phyloP scores from a whole-genome alignment of 2,329 filamentous ascomycete genomes.

The Bipolaris sorokiniana region DNA sequence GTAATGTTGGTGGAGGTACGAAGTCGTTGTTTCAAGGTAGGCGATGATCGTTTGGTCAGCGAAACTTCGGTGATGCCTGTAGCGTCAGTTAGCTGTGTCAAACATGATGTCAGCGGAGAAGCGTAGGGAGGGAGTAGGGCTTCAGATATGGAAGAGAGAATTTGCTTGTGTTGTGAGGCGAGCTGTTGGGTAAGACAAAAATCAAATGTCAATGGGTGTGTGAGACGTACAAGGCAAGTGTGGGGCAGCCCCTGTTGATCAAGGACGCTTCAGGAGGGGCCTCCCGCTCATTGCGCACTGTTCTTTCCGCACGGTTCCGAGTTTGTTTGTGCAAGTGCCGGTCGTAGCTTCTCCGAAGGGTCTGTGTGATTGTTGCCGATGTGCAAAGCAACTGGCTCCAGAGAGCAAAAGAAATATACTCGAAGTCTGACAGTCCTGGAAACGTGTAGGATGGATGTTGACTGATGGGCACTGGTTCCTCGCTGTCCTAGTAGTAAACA shows the following conservation, averaged over 20 bases:
- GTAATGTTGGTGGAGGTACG: slow-evolving; percentile 5
- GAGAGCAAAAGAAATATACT: no score
- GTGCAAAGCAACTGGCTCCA: no score
- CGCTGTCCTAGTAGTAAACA: no score
- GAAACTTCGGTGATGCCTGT: neutral
- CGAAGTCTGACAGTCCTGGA: no score
- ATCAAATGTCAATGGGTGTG: neutral
- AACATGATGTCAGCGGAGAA: neutral
- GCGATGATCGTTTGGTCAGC: slow-evolving; percentile 5
- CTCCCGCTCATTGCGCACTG: no score
- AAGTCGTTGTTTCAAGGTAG: neutral
- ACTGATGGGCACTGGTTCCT: no score
- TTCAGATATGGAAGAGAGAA: neutral
- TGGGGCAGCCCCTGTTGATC: slow-evolving; percentile 7
- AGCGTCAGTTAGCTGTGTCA: neutral
- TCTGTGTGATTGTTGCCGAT: no score
- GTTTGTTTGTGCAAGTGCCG: no score
- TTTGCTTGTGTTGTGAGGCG: neutral
- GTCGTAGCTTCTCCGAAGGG: no score
- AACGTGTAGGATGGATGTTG: no score
- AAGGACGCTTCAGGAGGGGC: neutral
- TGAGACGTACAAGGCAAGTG: neutral
- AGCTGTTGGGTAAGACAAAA: neutral
- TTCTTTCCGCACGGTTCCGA: no score
- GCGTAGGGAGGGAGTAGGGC: neutral